Percentiles rank a stretch among this genome's conserved stretches.
These are phyloP conservation scores for Fusarium sp. DNA, from an alignment of 2,329 filamentous ascomycete species.

Conservation along the genomic window DNA sequence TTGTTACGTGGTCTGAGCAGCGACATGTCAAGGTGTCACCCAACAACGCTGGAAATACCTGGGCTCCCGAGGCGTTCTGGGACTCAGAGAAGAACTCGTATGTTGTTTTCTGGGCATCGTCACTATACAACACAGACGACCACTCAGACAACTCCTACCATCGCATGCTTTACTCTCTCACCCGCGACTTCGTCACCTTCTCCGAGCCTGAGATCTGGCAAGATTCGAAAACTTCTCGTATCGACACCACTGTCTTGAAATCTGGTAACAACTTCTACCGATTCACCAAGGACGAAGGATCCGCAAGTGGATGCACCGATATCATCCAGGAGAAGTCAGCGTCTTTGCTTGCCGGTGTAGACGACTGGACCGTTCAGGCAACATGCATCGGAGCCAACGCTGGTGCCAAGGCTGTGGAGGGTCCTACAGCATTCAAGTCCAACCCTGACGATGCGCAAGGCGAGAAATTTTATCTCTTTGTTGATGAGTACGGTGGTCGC, in stretches of 20 bases:
- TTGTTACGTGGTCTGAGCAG: conserved; percentile 65
- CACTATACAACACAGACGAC: conserved; percentile 59
- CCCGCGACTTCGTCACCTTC: conserved; percentile 65
- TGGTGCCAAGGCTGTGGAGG: conserved; percentile 63
- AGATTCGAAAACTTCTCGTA: conserved; percentile 64
- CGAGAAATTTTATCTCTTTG: conserved; percentile 68
- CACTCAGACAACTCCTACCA: conserved; percentile 62
- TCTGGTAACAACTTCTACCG: conserved; percentile 61
- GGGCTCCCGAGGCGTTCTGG: conserved; percentile 67
- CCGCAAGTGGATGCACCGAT: conserved; percentile 64
- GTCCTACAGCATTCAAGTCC: conserved; percentile 65
- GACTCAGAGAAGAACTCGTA: conserved; percentile 59
- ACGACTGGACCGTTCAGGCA: conserved; percentile 60
- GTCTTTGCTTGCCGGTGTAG: conserved; percentile 56
- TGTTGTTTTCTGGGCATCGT: conserved; percentile 61
- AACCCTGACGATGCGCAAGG: conserved; percentile 64
- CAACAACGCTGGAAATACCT: conserved; percentile 64
- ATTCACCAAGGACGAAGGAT: conserved; percentile 69
- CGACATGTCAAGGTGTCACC: conserved; percentile 65
- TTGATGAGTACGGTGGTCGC: conserved; percentile 65
- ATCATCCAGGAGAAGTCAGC: conserved; percentile 66
- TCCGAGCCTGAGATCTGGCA: conserved; percentile 64
- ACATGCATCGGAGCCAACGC: conserved; percentile 66
- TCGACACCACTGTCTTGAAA: conserved; percentile 66
- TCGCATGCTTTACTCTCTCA: conserved; percentile 66